Base-by-base conservation (phyloP, 345 rosid species). In the Eucalyptus globulus region DNA sequence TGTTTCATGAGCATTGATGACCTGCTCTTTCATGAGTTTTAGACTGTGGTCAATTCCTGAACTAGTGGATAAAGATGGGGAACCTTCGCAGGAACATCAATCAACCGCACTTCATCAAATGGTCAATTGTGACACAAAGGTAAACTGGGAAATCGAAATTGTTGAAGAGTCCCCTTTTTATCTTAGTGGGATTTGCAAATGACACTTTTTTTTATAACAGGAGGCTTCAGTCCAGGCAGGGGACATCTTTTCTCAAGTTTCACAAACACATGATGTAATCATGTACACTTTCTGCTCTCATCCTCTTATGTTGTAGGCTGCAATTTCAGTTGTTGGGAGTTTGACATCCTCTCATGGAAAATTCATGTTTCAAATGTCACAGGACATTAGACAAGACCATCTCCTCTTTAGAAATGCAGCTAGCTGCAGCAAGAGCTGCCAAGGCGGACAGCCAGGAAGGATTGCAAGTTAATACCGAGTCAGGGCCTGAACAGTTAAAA, bases 231-330 rank as follows among this genome's bases (percentile, higher is more conserved):
- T 90, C 47, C 93, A 90, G 93, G 92, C 93, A 54, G 94, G 94
- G 69, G 98, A 98, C 91, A 96, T 97, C 91, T 92, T 95, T 90
- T 98, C 98, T 89, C 97, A 92, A 92, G 98, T 98, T 90, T 93
- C 97, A n/a, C 98, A 96, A 93, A 95, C 99, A 89, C 98, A 93
- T 92, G 95, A 96, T 91, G 96, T 96, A 86, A 96, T 97, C 94
- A 90, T 93, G 99, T 97, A 95, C 94, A 93, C 89, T 87, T 53
- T 87, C 88, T 45, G 53, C 43, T 87, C 90, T 50, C 50, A 76
- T 45, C 87, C 86, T 34, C 81, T 29, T 60, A 5, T 40, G 45
- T 54, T 54, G 88, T 60, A 34, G 45, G 88, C 49, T 43, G 26
- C n/a, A 44, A 53, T 76, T 40, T 76, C 3, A 76, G 13, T 76